Conservation (phyloP, 2,329 filamentous ascomycete species). For the Paraphaeosphaeria minitans region DNA sequence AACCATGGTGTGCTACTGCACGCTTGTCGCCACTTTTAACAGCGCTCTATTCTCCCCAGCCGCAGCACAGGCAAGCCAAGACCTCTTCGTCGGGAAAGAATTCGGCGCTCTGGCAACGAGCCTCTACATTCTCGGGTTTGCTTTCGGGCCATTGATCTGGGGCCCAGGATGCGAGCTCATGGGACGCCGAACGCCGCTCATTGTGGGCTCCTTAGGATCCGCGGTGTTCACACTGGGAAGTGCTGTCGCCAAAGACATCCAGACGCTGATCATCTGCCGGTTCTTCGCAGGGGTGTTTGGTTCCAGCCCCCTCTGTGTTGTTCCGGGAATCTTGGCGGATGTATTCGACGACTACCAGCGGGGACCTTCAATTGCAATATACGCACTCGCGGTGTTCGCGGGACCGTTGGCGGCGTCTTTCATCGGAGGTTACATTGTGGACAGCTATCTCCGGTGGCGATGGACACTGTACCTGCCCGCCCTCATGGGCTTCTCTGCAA, state of each 20-base stretch:
- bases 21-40: neutral
- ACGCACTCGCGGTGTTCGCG: constrained; percentile 21
- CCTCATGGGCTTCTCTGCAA: constrained; percentile 58
- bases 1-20: neutral
- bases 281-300: constrained; percentile 59
- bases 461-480: constrained; percentile 57
- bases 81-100: neutral
- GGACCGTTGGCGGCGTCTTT: constrained; percentile 47
- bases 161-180: constrained; percentile 56
- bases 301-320: constrained; percentile 35
- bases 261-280: constrained; percentile 55
- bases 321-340: constrained; percentile 26
- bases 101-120: neutral
- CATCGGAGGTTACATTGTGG: constrained; percentile 60
- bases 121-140: constrained; percentile 20
- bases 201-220: constrained; percentile 52
- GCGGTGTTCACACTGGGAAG: constrained; percentile 53
- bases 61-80: neutral
- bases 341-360: constrained; percentile 22
- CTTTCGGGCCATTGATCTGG: constrained; percentile 29
- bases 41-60: neutral
- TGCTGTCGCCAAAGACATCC: constrained; percentile 54
- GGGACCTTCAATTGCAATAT: constrained; percentile 21
- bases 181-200: constrained; percentile 50
- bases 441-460: constrained; percentile 54